Evolutionary conservation across 257 asterid genomes (phyloP).

Genomic region (Capsicum baccatum): DNA sequence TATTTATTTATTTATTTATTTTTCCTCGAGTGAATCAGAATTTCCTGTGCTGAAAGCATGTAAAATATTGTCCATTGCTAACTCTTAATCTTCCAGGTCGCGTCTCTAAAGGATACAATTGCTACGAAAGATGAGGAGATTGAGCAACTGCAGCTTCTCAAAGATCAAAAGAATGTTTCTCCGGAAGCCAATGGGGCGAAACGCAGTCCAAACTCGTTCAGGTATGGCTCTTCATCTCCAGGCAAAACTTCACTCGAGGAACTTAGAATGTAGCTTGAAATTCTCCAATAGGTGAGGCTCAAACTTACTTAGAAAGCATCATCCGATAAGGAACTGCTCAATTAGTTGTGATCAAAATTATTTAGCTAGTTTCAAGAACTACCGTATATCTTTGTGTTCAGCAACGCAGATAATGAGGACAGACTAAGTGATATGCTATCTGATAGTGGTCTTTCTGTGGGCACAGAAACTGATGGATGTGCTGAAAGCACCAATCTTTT

Average conservation of each 20-base stretch:
- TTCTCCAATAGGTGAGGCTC: slow-evolving; percentile 33
- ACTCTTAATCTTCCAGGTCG: slow-evolving; percentile 54
- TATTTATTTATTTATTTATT: too few species aligned
- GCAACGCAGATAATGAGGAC: slow-evolving; percentile 37
- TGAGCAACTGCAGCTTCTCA: slow-evolving; percentile 61
- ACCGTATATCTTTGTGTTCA: slow-evolving; percentile 31
- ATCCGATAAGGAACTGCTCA: slow-evolving; percentile 40
- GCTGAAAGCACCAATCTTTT: slow-evolving; percentile 36
- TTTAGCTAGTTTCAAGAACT: slow-evolving; percentile 30
- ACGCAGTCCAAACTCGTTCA: slow-evolving; percentile 44
- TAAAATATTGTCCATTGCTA: neutral
- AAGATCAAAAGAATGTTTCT: slow-evolving; percentile 48
- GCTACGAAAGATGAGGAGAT: slow-evolving; percentile 90
- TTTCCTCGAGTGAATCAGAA: neutral
- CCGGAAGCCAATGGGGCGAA: slow-evolving; percentile 39
- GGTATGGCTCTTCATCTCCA: slow-evolving; percentile 53
- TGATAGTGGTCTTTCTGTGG: slow-evolving; percentile 46
- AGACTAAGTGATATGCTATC: slow-evolving; percentile 34
- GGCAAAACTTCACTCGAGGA: slow-evolving; percentile 26
- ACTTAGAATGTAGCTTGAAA: slow-evolving; percentile 36
- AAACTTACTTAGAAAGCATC: slow-evolving; percentile 32
- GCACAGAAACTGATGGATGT: slow-evolving; percentile 57
- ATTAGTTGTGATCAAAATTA: slow-evolving; percentile 43
- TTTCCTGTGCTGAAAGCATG: neutral
- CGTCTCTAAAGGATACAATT: slow-evolving; percentile 79